A percentile compares a stretch with the other conserved stretches of the same genome.
Conservation (phyloP, 306 rosid genomes). For the Datisca glomerata region DNA sequence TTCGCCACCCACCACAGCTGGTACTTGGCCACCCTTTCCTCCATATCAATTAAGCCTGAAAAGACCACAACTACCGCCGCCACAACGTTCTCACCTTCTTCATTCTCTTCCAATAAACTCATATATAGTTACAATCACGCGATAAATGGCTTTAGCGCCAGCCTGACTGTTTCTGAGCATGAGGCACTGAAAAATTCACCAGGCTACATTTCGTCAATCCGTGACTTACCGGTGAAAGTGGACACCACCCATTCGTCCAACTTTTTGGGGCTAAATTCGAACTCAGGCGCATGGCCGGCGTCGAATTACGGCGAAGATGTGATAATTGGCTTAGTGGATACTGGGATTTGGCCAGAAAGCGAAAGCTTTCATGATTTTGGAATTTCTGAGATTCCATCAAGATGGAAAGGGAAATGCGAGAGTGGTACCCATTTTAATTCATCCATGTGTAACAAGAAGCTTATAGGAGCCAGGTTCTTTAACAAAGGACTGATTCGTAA, state of each 20-base stretch:
- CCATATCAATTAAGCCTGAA: no score
- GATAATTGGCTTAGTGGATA: conserved; percentile 60
- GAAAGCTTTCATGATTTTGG: conserved; percentile 48
- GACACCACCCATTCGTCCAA: conserved; percentile 63
- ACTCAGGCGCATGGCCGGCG: conserved; percentile 35
- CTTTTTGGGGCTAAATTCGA: conserved; percentile 42
- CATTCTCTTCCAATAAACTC: conserved; percentile 19
- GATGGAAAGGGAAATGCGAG: conserved; percentile 69
- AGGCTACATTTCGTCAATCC: conserved; percentile 36
- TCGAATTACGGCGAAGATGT: conserved; percentile 37
- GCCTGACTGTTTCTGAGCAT: conserved; percentile 34
- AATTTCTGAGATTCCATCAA: conserved; percentile 32
- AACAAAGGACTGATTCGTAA: conserved; percentile 42
- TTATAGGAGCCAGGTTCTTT: conserved; percentile 65
- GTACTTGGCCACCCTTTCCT: conserved; percentile 40
- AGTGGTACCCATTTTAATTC: conserved; percentile 28
- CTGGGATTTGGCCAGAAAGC: conserved; percentile 76
- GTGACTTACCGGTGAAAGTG: conserved; percentile 22
- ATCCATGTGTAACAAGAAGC: conserved; percentile 65
- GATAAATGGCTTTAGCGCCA: conserved; percentile 66
- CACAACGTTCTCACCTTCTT: background rate
- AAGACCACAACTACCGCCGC: conserved; percentile 3
- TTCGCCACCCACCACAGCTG: conserved; percentile 40
- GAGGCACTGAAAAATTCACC: conserved; percentile 30
- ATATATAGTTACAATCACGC: conserved; percentile 47